Base-by-base conservation (phyloP, 1,284 basidiomycete species). In the Schizophyllum commune region DNA sequence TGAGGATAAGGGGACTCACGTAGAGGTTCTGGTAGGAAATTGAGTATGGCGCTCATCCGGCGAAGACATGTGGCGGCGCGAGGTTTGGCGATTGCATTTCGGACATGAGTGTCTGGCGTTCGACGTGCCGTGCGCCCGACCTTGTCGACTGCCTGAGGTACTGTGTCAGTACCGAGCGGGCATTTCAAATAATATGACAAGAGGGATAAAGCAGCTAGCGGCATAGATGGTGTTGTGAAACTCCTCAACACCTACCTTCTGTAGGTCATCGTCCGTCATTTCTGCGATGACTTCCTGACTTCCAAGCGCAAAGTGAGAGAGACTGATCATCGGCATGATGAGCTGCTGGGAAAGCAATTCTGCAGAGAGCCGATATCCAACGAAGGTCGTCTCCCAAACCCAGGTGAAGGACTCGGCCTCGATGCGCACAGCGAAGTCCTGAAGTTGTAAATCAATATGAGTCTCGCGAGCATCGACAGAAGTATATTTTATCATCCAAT, bases 331-430 rank as follows among this genome's bases (percentile, higher is more conserved):
- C 2, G 89, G 89, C 64, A 86, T 74, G 63, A 91, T 84, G 65
- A 91, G 82, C 64, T 91, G 89, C 64, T 80, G 84, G 62, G 89
- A 91, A 58, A 91, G 77, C 59, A 90, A 74, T 58, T 88, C 84
- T 59, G 89, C 81, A 52, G 88, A 86, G 52, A 74, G 66, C 69
- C 79, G 86, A 68, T 84, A 75, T 19, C 88, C 87, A 47, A 88
- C 68, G 64, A 79, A 80, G 70, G 79, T 82, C 17, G 85, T 80
- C 70, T 91, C 88, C 89, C 89, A 91, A 73, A 80, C 79, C 89
- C 89, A 91, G 73, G 83, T 85, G 73, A 89, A 88, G 7, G 72
- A 69, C 27, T 80, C 77, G 62, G 76, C 81, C 65, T 82, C 80
- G 32, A 91, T 65, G 66, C 81, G 77, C 61, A 89, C 79, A 3